Conservation (phyloP, 2,329 filamentous ascomycete genomes). For the Talaromyces pinophilus region DNA sequence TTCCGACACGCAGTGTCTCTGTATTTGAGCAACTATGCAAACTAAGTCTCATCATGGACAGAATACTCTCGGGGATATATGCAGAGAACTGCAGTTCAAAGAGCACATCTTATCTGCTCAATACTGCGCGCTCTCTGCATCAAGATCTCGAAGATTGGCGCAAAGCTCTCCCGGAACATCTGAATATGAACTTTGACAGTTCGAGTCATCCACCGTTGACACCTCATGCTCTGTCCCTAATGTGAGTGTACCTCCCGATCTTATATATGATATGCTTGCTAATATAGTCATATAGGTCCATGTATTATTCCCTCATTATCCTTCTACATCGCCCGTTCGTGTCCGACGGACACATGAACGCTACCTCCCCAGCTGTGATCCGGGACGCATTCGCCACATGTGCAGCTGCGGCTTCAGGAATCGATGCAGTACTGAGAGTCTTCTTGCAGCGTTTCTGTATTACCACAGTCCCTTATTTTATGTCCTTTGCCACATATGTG, state of each 20-base stretch:
- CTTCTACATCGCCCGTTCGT: constrained; percentile 27
- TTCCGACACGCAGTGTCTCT: constrained; percentile 18
- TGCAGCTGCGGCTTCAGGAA: constrained; percentile 38
- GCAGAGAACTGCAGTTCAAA: constrained; percentile 14
- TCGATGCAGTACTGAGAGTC: constrained; percentile 38
- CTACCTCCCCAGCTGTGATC: constrained; percentile 25
- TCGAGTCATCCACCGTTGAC: constrained; percentile 5
- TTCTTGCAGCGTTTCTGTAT: constrained; percentile 47
- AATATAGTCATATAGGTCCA: background rate
- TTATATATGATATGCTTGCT: background rate
- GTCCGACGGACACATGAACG: constrained; percentile 16
- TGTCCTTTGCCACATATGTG: constrained; percentile 60
- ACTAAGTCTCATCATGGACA: constrained; percentile 19
- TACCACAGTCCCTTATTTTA: constrained; percentile 46
- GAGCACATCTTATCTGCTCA: constrained; percentile 5
- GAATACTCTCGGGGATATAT: constrained; percentile 18
- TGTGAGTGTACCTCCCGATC: background rate
- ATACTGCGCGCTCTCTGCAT: constrained; percentile 10
- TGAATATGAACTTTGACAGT: background rate
- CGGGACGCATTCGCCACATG: constrained; percentile 35
- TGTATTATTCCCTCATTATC: constrained; percentile 25
- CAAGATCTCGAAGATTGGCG: constrained; percentile 13
- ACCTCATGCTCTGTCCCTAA: constrained; percentile 17
- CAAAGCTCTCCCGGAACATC: constrained; percentile 13
- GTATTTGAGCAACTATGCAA: constrained; percentile 19